A percentile compares a stretch with the other conserved stretches of the same genome.
phyloP scores from a whole-genome alignment of 2,329 filamentous ascomycete genomes.

The Trichophyton mentagrophytes region DNA sequence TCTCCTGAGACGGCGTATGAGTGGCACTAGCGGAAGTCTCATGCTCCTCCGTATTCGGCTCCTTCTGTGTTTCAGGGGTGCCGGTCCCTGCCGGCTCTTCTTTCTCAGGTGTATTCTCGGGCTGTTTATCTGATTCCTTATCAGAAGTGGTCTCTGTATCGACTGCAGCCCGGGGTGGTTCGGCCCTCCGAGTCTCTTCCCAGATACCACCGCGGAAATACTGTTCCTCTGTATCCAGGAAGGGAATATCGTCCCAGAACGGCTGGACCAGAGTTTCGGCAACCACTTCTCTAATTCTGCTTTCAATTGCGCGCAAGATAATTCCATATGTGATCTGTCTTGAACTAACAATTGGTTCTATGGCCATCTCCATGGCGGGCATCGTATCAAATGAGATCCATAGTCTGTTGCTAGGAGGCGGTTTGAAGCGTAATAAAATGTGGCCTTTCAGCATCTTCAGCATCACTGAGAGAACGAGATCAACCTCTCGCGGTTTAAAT shows the following conservation, averaged over 20 bases:
- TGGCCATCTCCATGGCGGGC: constrained; percentile 85
- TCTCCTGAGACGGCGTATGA: background rate
- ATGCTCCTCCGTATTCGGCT: background rate
- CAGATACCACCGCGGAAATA: constrained; percentile 77
- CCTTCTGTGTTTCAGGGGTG: background rate
- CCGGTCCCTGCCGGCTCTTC: background rate
- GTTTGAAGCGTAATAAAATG: constrained; percentile 73
- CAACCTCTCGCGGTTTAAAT: constrained; percentile 83
- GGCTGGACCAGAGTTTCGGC: constrained; percentile 83
- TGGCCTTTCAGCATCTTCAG: constrained; percentile 79
- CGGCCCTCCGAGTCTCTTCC: constrained; percentile 22
- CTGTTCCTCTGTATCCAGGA: constrained; percentile 68
- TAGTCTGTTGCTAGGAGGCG: constrained; percentile 86
- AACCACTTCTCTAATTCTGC: constrained; percentile 83
- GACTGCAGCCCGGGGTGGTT: constrained; percentile 18
- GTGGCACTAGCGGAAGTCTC: background rate
- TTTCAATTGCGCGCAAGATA: constrained; percentile 87
- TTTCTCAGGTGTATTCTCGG: background rate
- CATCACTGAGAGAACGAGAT: constrained; percentile 73
- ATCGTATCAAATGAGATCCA: constrained; percentile 93
- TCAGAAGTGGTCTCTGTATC: constrained; percentile 21
- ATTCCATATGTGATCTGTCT: constrained; percentile 90
- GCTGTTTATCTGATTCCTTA: constrained; percentile 7
- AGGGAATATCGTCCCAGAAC: constrained; percentile 93
- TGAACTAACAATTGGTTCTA: constrained; percentile 89